Conservation (phyloP, 2,329 filamentous ascomycete species). For the Chaetoscypha palmicola region DNA sequence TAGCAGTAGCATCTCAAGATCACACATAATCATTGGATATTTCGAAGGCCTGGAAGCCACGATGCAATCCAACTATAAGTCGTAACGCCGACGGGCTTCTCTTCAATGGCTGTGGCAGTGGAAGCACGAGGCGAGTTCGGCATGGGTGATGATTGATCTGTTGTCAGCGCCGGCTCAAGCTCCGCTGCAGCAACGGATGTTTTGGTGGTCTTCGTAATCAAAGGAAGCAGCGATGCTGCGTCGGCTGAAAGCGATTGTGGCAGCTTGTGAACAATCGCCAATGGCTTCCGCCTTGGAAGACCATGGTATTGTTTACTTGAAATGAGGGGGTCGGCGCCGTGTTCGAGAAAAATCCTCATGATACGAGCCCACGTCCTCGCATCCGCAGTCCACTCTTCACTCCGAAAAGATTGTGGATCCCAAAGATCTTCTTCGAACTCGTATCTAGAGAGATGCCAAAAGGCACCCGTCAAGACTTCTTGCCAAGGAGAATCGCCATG, state of each 20-base stretch:
- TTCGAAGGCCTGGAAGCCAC: too few species aligned
- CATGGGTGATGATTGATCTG: too few species aligned
- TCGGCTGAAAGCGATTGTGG: not conserved
- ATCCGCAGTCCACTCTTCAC: not conserved
- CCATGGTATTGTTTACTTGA: conserved; percentile 5
- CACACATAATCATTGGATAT: too few species aligned
- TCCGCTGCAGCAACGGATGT: too few species aligned
- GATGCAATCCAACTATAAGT: not conserved
- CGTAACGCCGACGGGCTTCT: too few species aligned
- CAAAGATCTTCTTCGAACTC: conserved; percentile 2
- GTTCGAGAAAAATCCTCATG: conserved; percentile 1
- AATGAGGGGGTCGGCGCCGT: not conserved
- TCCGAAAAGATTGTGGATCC: not conserved
- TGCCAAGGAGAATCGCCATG: conserved; percentile 4
- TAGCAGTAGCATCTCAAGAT: too few species aligned
- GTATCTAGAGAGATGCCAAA: conserved; percentile 1
- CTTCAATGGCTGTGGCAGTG: too few species aligned
- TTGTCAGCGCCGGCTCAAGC: too few species aligned
- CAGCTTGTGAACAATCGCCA: conserved; percentile 1
- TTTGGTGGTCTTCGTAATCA: too few species aligned
- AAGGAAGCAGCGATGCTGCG: not conserved
- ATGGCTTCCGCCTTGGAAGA: not conserved
- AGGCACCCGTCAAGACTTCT: conserved; percentile 1
- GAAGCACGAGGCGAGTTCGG: too few species aligned
- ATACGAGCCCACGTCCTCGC: not conserved